Base-by-base conservation (phyloP, 345 rosid genomes). In the Lumnitzera littorea region DNA sequence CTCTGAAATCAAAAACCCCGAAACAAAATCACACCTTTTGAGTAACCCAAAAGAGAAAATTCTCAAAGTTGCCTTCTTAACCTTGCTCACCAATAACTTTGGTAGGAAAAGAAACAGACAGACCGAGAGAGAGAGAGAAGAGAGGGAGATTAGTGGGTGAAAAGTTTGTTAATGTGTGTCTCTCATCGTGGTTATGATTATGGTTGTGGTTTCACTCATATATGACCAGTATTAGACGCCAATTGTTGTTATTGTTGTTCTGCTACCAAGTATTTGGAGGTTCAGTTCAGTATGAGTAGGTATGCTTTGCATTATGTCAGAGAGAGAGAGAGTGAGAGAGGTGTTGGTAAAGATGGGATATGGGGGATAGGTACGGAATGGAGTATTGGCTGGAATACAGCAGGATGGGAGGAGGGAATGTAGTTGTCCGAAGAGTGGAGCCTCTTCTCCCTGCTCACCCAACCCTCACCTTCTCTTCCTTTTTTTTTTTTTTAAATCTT, bases 351-450 rank as follows among this genome's bases (percentile, higher is more conserved):
- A 29, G 36, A 29, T 3, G 7, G 36, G 20, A 20, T 20, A 29
- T 29, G 36, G 36, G 43, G 43, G 43, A 5, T 36, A 6, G 7
- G 7, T 36, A 36, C 3, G 3, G 36, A 6, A 29, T 36, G 43
- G 43, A 0, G 43, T 9, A 36, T 50, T 16, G 57, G 68, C 68
- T 65, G 68, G 62, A 51, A 56, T 46, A 57, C 68, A 65, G 68
- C 62, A 51, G 57, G 61, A 41, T 41, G 27, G 60, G 41, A 12
- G 46, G 41, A 41, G 11, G 11, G 14, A 11, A 36, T 56, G 31
- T 5, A 27, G 43, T 4, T 36, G 43, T 36, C 43, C 0, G 43
- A 9, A 20, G 43, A 5, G 43, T 36, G 43, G 10, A 36, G 43
- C 43, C 43, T 36, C 43, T 36, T 36, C 43, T 36, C 43, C 2